phyloP scores from a whole-genome alignment of 768 basidiomycete genomes.

The Xerocomellus amylosporus region DNA sequence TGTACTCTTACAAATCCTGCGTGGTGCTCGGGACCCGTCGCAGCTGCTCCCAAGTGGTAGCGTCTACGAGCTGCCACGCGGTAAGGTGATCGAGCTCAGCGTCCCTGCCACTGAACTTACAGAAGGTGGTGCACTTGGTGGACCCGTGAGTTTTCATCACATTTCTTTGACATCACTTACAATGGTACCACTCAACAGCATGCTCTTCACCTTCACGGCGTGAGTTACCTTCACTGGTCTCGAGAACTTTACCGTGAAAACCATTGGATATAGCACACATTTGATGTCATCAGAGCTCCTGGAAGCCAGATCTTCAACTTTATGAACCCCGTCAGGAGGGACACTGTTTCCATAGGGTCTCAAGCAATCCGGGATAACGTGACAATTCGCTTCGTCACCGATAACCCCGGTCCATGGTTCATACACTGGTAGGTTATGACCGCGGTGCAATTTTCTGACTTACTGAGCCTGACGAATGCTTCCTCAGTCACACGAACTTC shows the following conservation, averaged over 20 bases:
- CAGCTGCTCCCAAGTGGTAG: conserved; percentile 13
- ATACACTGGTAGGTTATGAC: conserved; percentile 18
- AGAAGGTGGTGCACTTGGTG: conserved; percentile 29
- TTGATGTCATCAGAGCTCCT: conserved; percentile 42
- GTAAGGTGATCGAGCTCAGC: conserved; percentile 18
- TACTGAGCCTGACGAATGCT: not conserved
- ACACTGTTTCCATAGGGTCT: conserved; percentile 40
- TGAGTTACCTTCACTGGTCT: not conserved
- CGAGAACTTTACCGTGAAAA: not conserved
- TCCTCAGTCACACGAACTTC: conserved; percentile 21
- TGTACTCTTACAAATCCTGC: conserved; percentile 25
- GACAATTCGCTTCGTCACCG: conserved; percentile 61
- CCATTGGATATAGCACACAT: conserved; percentile 33
- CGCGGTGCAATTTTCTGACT: not conserved
- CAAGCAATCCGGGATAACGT: conserved; percentile 37
- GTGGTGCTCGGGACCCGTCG: conserved; percentile 12
- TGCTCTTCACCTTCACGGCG: conserved; percentile 23
- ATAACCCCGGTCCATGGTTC: conserved; percentile 47
- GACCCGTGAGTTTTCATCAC: conserved; percentile 20
- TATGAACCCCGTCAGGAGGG: conserved; percentile 50
- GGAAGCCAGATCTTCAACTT: conserved; percentile 40
- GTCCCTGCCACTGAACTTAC: conserved; percentile 14
- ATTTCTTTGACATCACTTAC: not conserved
- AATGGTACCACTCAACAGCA: conserved; percentile 7
- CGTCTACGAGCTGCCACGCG: conserved; percentile 15